Base-by-base conservation (phyloP, 768 basidiomycete species). In the Xerocomellus intermedius region DNA sequence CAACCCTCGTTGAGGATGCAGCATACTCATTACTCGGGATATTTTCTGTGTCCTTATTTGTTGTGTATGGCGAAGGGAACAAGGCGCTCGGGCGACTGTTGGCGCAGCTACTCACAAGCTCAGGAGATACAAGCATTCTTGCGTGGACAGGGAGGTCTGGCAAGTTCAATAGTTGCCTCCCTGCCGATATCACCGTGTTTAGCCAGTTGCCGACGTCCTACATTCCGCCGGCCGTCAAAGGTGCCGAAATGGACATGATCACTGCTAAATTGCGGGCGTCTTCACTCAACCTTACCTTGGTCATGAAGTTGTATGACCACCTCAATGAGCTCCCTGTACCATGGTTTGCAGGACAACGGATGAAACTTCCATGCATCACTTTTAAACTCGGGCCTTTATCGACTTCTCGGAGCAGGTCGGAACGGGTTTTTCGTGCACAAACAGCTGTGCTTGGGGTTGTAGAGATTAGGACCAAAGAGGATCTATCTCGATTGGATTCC, bases 91-190 rank as follows among this genome's bases (percentile, higher is more conserved):
- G 58, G 13, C 42, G 39, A 13, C 48, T 59, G 0, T 37, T 59
- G 37, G 58, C 47, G 17, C 54, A 55, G 32, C 24, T 59, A 14
- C 38, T 59, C 9, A 48, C 52, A 4, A 46, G 50, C 22, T 53
- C 58, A 8, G 54, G 47, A 8, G 54, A 59, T 24, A 48, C 48
- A 4, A 55, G 42, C 14, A 52, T 59, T 4, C 54, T 59, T 12
- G 58, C 50, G 14, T 59, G 58, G 58, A 59, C 50, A 1, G 58
- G 58, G n/a, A 38, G 5, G 21, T 45, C 54, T 6, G 54, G 54
- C 1, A 38, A 8, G 2, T 59, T 52, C 28, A 55, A 59, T 2
- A 59, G 56, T 12, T 51, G 56, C n/a, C 50, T 58, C 8, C 59
- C 59, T 3, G 44, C 32, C 2, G 17, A n/a, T 26, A 35, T 54